Conservation (phyloP, 805 yeast species). For the Candida vaughaniae region DNA sequence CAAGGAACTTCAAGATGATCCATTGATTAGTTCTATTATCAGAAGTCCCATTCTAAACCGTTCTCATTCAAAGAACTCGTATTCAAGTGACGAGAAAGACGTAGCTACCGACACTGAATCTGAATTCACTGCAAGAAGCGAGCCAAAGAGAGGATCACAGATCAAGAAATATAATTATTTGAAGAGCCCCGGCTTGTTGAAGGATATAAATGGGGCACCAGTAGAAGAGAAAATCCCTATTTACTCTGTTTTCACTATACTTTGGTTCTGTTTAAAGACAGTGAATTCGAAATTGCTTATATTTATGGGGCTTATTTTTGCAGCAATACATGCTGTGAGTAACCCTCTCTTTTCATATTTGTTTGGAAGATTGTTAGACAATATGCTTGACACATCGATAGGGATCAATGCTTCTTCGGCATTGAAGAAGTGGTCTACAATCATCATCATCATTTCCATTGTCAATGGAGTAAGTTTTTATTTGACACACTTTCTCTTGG, state of each 20-base stretch:
- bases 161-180: constrained; percentile 16
- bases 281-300: constrained; percentile 22
- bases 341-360: constrained; percentile 80
- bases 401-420: constrained; percentile 29
- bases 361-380: constrained; percentile 66
- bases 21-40: constrained; percentile 5
- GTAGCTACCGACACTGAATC: constrained; percentile 1
- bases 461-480: constrained; percentile 61
- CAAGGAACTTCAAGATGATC: constrained; percentile 7
- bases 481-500: constrained; percentile 48
- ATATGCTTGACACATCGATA: constrained; percentile 51
- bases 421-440: constrained; percentile 62
- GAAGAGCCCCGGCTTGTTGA: constrained; percentile 21
- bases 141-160: neutral
- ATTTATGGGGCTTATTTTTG: constrained; percentile 49
- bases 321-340: constrained; percentile 58
- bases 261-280: constrained; percentile 21
- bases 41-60: neutral
- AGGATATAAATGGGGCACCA: constrained; percentile 18
- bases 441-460: constrained; percentile 61
- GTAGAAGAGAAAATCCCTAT: constrained; percentile 13
- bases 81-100: neutral
- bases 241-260: constrained; percentile 22
- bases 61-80: neutral
- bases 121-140: neutral